Evolutionary conservation across 1,284 basidiomycete genomes (phyloP).

Genomic region (Ustilago nuda): DNA sequence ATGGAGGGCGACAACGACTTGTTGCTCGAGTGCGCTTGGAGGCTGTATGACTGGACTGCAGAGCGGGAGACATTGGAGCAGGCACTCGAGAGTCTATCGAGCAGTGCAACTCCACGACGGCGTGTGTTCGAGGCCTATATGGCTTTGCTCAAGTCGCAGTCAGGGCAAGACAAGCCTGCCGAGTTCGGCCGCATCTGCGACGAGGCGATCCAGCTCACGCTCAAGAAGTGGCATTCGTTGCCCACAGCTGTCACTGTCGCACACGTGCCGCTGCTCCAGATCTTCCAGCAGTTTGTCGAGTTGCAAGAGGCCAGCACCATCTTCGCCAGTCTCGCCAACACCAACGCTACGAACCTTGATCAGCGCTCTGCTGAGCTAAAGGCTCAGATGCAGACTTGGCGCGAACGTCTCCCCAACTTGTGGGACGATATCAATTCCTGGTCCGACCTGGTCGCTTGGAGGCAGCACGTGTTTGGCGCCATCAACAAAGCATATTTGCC

Average conservation of each 20-base stretch:
- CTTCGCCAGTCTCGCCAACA: conserved; percentile 88
- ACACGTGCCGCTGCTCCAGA: conserved; percentile 92
- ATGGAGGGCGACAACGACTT: conserved; percentile 92
- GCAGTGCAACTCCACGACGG: conserved; percentile 89
- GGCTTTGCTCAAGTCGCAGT: conserved; percentile 76
- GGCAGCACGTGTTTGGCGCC: conserved; percentile 88
- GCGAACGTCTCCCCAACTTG: conserved; percentile 93
- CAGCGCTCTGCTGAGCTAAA: conserved; percentile 95
- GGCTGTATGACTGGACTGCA: conserved; percentile 86
- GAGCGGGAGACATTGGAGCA: conserved; percentile 85
- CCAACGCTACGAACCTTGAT: conserved; percentile 89
- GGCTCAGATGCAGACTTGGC: conserved; percentile 78
- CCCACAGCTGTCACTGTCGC: conserved; percentile 87
- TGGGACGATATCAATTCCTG: conserved; percentile 99
- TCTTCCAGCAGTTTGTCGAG: conserved; percentile 99
- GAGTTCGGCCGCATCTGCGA: conserved; percentile 78
- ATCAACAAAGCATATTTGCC: conserved; percentile 98
- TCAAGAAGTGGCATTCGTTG: conserved; percentile 94
- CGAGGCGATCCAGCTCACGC: conserved; percentile 94
- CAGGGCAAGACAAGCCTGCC: conserved; percentile 58
- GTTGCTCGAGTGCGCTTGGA: conserved; percentile 94
- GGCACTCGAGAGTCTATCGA: conserved; percentile 83
- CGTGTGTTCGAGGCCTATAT: conserved; percentile 96
- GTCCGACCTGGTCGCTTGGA: conserved; percentile 98
- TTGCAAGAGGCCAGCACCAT: conserved; percentile 85